Conservation (phyloP, 495 filamentous ascomycete species). For the Trichodelitschia bisporula region DNA sequence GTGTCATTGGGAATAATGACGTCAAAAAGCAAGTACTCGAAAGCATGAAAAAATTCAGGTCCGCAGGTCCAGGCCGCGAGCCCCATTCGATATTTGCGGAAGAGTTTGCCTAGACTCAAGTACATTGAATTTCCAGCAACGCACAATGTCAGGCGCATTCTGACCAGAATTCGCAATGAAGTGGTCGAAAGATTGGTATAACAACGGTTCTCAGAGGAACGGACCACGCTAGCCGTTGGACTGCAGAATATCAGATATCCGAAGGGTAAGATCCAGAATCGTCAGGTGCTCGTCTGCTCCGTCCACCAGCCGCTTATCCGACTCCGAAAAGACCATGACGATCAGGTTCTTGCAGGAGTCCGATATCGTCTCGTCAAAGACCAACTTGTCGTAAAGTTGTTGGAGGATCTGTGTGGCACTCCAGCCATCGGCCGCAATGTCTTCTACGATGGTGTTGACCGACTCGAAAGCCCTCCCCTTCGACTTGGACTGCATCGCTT, state of each 20-base stretch:
- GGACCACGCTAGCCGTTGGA: too few species aligned
- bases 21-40: too few species aligned
- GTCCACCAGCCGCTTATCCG: constrained; percentile 87
- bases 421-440: constrained; percentile 94
- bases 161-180: too few species aligned
- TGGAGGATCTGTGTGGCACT: constrained; percentile 72
- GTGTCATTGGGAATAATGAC: too few species aligned
- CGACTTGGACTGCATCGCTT: constrained; percentile 54
- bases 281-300: constrained; percentile 91
- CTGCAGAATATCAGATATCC: constrained; percentile 61
- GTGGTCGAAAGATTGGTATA: too few species aligned
- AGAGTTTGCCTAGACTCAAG: constrained; percentile 1
- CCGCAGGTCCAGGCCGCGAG: too few species aligned
- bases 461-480: constrained; percentile 31
- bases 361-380: constrained; percentile 62
- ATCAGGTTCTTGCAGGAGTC: constrained; percentile 82
- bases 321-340: constrained; percentile 66
- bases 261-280: constrained; percentile 60
- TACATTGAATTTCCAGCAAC: too few species aligned
- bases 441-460: constrained; percentile 53
- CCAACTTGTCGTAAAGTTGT: constrained; percentile 65
- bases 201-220: too few species aligned
- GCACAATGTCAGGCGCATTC: too few species aligned
- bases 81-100: constrained; percentile 15
- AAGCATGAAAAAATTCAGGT: too few species aligned